Conservation (phyloP, 2,329 filamentous ascomycete species). For the Coleophoma cylindrospora region DNA sequence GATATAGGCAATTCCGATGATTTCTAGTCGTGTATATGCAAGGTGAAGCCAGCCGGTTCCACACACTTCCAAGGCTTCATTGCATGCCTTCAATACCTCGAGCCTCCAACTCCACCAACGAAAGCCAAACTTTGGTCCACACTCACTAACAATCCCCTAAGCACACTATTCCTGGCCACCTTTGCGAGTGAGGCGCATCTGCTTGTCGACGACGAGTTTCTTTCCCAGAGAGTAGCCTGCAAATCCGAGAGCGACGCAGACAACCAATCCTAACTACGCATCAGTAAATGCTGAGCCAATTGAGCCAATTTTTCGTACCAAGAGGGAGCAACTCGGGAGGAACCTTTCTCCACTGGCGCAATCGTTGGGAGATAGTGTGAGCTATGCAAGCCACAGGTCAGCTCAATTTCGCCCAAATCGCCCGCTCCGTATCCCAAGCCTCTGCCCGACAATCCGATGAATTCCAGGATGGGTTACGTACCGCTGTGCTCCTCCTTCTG, state of each 20-base stretch:
- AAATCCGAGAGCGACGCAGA: constrained; percentile 76
- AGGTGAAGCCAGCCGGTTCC: background rate
- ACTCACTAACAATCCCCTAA: background rate
- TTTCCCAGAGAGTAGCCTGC: constrained; percentile 76
- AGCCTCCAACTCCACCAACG: constrained; percentile 1
- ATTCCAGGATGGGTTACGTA: constrained; percentile 37
- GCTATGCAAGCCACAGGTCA: constrained; percentile 46
- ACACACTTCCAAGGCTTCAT: constrained; percentile 13
- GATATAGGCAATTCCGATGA: too few species aligned
- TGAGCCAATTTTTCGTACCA: constrained; percentile 53
- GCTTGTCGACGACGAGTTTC: constrained; percentile 88
- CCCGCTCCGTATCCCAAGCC: constrained; percentile 1
- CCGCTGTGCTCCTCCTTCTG: constrained; percentile 64
- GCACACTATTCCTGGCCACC: constrained; percentile 27
- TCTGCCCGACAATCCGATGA: constrained; percentile 7
- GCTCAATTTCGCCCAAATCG: constrained; percentile 2
- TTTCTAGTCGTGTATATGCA: too few species aligned
- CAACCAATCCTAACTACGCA: constrained; percentile 60
- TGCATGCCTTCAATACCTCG: background rate
- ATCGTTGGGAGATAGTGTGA: constrained; percentile 93
- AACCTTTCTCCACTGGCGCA: constrained; percentile 84
- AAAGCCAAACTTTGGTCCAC: background rate
- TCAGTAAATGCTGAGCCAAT: constrained; percentile 16
- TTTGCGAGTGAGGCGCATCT: constrained; percentile 79
- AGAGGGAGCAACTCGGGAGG: constrained; percentile 93